Base-by-base conservation (phyloP, 208 protist species). In the Crithidia thermophila region DNA sequence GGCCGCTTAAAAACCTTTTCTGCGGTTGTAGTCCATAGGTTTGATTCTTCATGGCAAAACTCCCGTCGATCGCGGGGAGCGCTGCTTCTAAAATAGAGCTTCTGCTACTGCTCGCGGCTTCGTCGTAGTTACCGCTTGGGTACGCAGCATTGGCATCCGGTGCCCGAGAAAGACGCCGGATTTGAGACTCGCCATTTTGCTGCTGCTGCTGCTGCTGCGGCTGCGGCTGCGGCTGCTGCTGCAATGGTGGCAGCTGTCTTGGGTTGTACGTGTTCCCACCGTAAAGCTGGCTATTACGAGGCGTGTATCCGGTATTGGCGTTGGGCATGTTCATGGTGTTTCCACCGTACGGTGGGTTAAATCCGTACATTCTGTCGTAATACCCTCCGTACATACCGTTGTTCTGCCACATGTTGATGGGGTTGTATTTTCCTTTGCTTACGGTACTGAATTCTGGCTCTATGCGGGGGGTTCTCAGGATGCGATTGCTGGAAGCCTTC, bases 381-480 rank as follows among this genome's bases (percentile, higher is more conserved):
- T 30, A 51, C 3, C 40, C 57, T 2, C 40, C 57, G 28, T 62
- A 39, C n/a, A 62, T 51, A 10, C 8, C 28, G 57, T 28, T 8
- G 5, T 37, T 49, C 23, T 37, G 39, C 39, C 57, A 51, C 40
- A 62, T 62, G 36, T 49, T 49, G n/a, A n/a, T n/a, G n/a, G n/a
- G n/a, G n/a, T 39, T 21, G 9, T 36, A 6, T 7, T 61, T 46
- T 49, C 25, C 1, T 45, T 8, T 4, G 40, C 11, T 25, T 16
- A 28, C 20, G 18, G 14, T 47, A 47, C 42, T 47, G 14, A 47
- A 47, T 23, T 7, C 36, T 40, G 7, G 36, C n/a, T n/a, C n/a
- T n/a, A n/a, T n/a, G n/a, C n/a, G n/a, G n/a, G n/a, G n/a, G n/a
- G n/a, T n/a, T n/a, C n/a, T n/a, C n/a, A n/a, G n/a, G n/a, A n/a